Conservation (phyloP, 768 basidiomycete genomes). For the Rhodotorula sphaerocarpa region DNA sequence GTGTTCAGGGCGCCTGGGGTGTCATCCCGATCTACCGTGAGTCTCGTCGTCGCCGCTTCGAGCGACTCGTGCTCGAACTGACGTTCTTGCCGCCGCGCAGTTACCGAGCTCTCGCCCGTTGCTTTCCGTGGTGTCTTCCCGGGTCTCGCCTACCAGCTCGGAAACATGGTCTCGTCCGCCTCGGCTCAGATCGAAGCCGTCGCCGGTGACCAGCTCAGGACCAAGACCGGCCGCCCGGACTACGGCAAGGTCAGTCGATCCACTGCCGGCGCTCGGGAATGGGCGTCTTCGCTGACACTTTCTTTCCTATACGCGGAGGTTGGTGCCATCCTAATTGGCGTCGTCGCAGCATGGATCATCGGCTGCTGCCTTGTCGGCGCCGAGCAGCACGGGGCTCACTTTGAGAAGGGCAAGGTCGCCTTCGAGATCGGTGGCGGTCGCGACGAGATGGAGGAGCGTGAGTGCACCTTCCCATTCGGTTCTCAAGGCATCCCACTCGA, state of each 20-base stretch:
- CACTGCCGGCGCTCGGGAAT: too few species aligned
- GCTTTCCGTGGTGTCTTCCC: constrained; percentile 83
- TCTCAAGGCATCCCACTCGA: background rate
- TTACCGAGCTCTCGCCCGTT: constrained; percentile 75
- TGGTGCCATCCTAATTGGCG: constrained; percentile 14
- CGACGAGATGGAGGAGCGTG: constrained; percentile 30
- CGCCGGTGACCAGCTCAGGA: constrained; percentile 57
- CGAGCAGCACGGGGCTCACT: constrained; percentile 68
- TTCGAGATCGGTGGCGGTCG: constrained; percentile 61
- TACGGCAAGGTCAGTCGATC: constrained; percentile 27
- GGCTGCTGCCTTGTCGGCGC: constrained; percentile 70
- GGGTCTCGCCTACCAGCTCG: constrained; percentile 56
- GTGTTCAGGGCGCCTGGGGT: constrained; percentile 9
- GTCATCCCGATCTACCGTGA: constrained; percentile 56
- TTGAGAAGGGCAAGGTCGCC: constrained; percentile 68
- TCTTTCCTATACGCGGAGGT: too few species aligned
- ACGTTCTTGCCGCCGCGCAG: background rate
- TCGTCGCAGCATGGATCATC: constrained; percentile 66
- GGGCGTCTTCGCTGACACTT: too few species aligned
- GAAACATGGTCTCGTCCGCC: constrained; percentile 68
- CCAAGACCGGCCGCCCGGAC: constrained; percentile 42
- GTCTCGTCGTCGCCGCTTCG: background rate
- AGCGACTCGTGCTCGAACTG: background rate
- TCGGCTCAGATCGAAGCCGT: constrained; percentile 67
- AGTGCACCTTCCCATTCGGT: background rate